phyloP scores from a whole-genome alignment of 1,284 basidiomycete species.

The Schizophyllum amplum region DNA sequence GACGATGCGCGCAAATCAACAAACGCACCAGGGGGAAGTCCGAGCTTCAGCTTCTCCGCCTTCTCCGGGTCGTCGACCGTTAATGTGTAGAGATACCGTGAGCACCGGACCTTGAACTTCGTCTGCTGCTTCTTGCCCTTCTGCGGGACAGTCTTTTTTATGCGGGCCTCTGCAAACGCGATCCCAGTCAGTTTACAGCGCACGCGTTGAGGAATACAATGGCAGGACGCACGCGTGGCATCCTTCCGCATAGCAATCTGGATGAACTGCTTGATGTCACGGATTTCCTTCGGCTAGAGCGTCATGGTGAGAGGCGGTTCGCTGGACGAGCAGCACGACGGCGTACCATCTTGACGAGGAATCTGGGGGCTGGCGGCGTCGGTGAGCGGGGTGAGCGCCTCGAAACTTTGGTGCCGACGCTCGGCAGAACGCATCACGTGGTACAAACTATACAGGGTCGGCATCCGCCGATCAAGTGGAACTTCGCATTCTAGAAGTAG shows the following conservation, averaged over 20 bases:
- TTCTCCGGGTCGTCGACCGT: conserved; percentile 94
- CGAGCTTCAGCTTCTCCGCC: conserved; percentile 97
- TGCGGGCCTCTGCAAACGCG: conserved; percentile 70
- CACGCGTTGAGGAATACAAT: background rate
- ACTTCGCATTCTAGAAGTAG: no score
- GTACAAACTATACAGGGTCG: background rate
- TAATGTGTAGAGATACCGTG: conserved; percentile 96
- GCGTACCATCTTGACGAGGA: background rate
- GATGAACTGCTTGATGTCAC: conserved; percentile 99
- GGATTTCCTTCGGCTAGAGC: conserved; percentile 89
- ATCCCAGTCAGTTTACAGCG: conserved; percentile 1
- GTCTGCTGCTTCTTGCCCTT: conserved; percentile 75
- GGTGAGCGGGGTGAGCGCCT: background rate
- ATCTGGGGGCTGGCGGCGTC: background rate
- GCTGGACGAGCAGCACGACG: background rate
- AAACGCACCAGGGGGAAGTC: conserved; percentile 84
- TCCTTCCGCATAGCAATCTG: conserved; percentile 91
- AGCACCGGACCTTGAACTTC: conserved; percentile 99
- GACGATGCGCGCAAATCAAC: no score
- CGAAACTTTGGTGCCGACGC: background rate
- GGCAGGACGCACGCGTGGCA: conserved; percentile 52
- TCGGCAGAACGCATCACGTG: background rate
- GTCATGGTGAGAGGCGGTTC: no score
- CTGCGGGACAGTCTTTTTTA: conserved; percentile 85
- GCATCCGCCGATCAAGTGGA: no score